These are phyloP conservation scores for Elongisporangium anandrum DNA, from an alignment of 352 stramenopile species.

Conservation along the genomic window DNA sequence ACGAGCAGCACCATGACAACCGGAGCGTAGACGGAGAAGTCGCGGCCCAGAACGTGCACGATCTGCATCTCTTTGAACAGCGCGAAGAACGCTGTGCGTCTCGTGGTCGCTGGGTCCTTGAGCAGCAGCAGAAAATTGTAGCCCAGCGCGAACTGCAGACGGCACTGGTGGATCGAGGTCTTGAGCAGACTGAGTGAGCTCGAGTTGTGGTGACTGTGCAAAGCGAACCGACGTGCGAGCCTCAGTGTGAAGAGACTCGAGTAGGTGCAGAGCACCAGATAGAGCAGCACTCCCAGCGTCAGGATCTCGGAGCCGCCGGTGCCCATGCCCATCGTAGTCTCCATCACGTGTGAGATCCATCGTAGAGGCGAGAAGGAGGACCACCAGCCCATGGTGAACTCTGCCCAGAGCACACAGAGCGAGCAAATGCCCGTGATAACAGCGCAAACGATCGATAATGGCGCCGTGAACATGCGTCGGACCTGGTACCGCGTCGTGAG, in stretches of 20 bases:
- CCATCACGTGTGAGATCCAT: slow-evolving; percentile 14
- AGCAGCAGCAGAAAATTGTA: slow-evolving; percentile 68
- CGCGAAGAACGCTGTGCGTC: slow-evolving; percentile 48
- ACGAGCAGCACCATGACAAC: slow-evolving; percentile 49
- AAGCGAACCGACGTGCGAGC: slow-evolving; percentile 37
- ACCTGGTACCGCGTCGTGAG: slow-evolving; percentile 10
- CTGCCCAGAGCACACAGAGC: slow-evolving; percentile 56
- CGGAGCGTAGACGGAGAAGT: slow-evolving; percentile 55
- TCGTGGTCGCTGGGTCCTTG: slow-evolving; percentile 25
- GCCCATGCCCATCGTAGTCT: slow-evolving; percentile 16
- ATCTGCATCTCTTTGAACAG: slow-evolving; percentile 50
- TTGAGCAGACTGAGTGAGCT: slow-evolving; percentile 58
- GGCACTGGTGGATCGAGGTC: slow-evolving; percentile 55
- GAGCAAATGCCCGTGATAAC: slow-evolving; percentile 28
- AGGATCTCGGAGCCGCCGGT: slow-evolving; percentile 28
- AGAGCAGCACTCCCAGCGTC: slow-evolving; percentile 40
- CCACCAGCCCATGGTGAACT: slow-evolving; percentile 50
- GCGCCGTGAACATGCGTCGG: slow-evolving; percentile 20
- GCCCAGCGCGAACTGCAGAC: slow-evolving; percentile 62
- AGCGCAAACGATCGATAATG: slow-evolving; percentile 21
- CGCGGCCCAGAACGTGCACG: slow-evolving; percentile 48
- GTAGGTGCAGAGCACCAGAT: slow-evolving; percentile 59
- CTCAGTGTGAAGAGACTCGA: slow-evolving; percentile 56
- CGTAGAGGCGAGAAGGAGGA: slow-evolving; percentile 10
- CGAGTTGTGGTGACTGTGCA: slow-evolving; percentile 50